A percentile compares a stretch with the other conserved stretches of the same genome.
Evolutionary conservation across 129 eudicot species (phyloP).

Genomic region (Artemisia tridentata): DNA sequence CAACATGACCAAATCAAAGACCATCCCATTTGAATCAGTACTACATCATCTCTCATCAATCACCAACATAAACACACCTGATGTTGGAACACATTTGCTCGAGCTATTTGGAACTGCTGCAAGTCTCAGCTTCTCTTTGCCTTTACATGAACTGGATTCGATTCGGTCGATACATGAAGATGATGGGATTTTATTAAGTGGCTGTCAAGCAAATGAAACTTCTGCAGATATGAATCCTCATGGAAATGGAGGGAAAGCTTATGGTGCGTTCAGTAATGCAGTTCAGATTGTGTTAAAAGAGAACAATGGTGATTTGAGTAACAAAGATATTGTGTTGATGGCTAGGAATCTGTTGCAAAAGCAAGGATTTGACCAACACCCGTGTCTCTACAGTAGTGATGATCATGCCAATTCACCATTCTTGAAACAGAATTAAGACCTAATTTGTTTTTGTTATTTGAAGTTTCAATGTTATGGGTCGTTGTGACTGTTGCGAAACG

Average conservation of each 20-base stretch:
- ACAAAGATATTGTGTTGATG: conserved; percentile 54
- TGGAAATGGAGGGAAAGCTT: conserved; percentile 45
- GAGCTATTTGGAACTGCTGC: conserved; percentile 60
- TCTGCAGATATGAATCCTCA: conserved; percentile 58
- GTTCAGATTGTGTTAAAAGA: conserved; percentile 56
- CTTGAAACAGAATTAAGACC: conserved; percentile 25
- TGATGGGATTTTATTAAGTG: conserved; percentile 75
- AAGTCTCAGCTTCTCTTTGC: conserved; percentile 41
- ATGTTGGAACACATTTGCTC: conserved; percentile 59
- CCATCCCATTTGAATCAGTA: conserved; percentile 53
- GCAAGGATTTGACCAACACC: conserved; percentile 70
- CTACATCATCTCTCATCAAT: conserved; percentile 43
- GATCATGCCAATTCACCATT: conserved; percentile 61
- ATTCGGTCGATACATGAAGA: conserved; percentile 44
- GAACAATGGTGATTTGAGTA: conserved; percentile 33
- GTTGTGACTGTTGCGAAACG: neutral
- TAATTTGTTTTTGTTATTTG: neutral
- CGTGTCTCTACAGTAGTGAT: conserved; percentile 88
- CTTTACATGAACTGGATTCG: conserved; percentile 25
- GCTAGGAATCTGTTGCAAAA: conserved; percentile 51
- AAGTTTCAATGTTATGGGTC: neutral
- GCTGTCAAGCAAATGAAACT: conserved; percentile 81
- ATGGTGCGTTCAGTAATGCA: conserved; percentile 86
- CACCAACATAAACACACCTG: conserved; percentile 48
- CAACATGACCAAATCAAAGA: conserved; percentile 37